Conservation (phyloP, 768 basidiomycete genomes). For the Mycena polygramma region DNA sequence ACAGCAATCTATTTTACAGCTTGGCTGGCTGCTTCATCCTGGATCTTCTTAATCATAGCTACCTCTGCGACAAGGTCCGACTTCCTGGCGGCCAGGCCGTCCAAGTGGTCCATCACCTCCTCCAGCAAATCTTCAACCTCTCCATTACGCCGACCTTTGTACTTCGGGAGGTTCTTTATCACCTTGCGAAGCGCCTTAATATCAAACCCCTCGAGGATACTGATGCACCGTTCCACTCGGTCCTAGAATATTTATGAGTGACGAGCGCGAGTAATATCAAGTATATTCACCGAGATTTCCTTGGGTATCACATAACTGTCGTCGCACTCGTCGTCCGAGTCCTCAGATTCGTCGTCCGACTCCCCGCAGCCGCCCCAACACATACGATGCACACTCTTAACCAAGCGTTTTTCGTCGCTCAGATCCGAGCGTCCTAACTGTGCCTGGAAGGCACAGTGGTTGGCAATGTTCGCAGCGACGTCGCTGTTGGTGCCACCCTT, state of each 20-base stretch:
- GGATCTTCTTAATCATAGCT: constrained; percentile 11
- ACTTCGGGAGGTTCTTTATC: constrained; percentile 23
- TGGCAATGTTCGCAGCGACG: constrained; percentile 19
- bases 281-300: constrained; percentile 1
- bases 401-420: constrained; percentile 11
- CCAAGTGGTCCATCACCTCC: constrained; percentile 18
- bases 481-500: constrained; percentile 19
- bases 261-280: too few relatives aligned
- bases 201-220: constrained; percentile 22
- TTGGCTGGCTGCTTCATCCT: background rate
- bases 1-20: background rate
- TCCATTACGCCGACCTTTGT: constrained; percentile 25
- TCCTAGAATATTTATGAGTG: background rate
- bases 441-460: constrained; percentile 27
- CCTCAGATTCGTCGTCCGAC: constrained; percentile 5
- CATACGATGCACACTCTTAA: constrained; percentile 21
- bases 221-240: constrained; percentile 7
- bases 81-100: constrained; percentile 18
- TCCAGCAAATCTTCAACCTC: constrained; percentile 17
- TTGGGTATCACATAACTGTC: constrained; percentile 28
- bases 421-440: constrained; percentile 19
- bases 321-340: constrained; percentile 29
- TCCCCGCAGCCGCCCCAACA: constrained; percentile 23
- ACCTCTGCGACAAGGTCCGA: constrained; percentile 16
- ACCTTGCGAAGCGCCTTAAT: constrained; percentile 20